Conservation (phyloP, 768 basidiomycete genomes). For the Tubosaeta sp. region DNA sequence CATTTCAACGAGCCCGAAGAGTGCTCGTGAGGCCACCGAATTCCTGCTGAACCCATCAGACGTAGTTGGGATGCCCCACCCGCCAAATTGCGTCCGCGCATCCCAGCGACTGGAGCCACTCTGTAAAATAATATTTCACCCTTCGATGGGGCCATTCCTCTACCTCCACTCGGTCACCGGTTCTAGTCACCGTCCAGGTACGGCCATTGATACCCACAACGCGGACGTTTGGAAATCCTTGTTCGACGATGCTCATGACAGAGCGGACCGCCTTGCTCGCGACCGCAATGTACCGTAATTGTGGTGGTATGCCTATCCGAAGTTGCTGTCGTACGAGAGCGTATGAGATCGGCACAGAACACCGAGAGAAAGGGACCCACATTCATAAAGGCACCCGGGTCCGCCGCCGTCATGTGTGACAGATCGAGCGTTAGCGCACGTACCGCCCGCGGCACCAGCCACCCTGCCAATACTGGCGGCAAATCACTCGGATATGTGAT, state of each 20-base stretch:
- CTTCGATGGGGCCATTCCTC: conserved; percentile 57
- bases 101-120: conserved; percentile 64
- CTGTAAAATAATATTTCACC: conserved; percentile 47
- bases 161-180: conserved; percentile 34
- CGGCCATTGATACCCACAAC: conserved; percentile 51
- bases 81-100: conserved; percentile 51
- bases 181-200: conserved; percentile 48
- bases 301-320: conserved; percentile 50
- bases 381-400: conserved; percentile 40
- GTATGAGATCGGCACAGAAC: background rate
- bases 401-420: conserved; percentile 32
- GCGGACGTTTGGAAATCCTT: conserved; percentile 59
- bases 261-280: conserved; percentile 42
- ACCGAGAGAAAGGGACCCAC: conserved; percentile 22
- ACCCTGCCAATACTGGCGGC: conserved; percentile 59
- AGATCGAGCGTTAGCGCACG: conserved; percentile 44
- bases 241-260: conserved; percentile 44
- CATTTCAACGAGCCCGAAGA: too few species aligned
- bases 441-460: conserved; percentile 59
- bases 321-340: conserved; percentile 44
- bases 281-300: conserved; percentile 53
- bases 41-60: too few species aligned
- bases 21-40: too few species aligned
- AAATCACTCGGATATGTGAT: conserved; percentile 65
- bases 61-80: too few species aligned